Base-by-base conservation (phyloP, 169 alveolate genomes). In the Eimeria tenella region DNA sequence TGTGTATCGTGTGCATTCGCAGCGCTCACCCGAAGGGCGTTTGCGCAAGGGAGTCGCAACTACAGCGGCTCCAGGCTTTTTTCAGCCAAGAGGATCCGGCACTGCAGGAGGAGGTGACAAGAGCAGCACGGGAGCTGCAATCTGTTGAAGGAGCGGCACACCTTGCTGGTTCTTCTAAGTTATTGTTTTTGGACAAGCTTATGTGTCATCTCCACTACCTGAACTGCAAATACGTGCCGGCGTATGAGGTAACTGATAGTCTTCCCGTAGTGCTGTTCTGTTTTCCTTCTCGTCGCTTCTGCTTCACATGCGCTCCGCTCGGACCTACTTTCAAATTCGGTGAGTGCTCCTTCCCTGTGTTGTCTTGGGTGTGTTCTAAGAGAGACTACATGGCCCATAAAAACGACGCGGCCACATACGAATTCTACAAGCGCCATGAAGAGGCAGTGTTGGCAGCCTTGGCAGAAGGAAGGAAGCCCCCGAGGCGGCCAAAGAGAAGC, bases 151-250 rank as follows among this genome's bases (percentile, higher is more conserved):
- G 98, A 8, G 95, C 96, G 91, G 98, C 95, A 50, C 99, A 98
- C 91, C 94, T 97, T 4, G 97, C 95, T 56, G 97, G 98, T 10
- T 95, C 98, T 3, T 96, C 98, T 4, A 98, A 98, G 96, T 96
- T 98, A 25, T 93, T 97, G 21, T 98, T 97, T 93, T 94, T 98
- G 90, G 99, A 98, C 90, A 97, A 97, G 95, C 95, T 98, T 70
- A 94, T 98, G 94, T 95, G 97, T 95, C 99, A 97, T 73, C 96
- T 97, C 83, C 98, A 97, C 93, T 95, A 95, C 55, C 63, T 82
- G 63, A 92, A 92, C 88, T 82, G 95, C 50, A 68, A 93, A 70
- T 96, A 95, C 86, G 98, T 97, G 49, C 97, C 98, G 5, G 95
- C 95, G 5, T 96, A 96, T 86, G 93, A 89, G 87, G 97, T 77